Base-by-base conservation (phyloP, 2,329 filamentous ascomycete species). In the Teratosphaeria zuluensis region DNA sequence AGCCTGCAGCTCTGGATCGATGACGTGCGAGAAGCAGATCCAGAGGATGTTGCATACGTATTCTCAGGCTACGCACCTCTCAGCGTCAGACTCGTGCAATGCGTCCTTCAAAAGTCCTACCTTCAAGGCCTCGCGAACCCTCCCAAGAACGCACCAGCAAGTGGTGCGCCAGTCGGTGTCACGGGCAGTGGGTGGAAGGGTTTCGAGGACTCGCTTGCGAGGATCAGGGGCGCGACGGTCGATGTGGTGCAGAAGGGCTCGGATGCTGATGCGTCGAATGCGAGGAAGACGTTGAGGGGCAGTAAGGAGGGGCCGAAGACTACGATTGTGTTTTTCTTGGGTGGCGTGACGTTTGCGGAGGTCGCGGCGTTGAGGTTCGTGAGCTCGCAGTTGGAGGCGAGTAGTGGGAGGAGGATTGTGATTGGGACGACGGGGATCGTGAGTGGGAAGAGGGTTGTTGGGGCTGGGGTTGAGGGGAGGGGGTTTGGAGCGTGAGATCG, bases 21-120 rank as follows among this genome's bases (percentile, higher is more conserved):
- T 71, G 94, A 97, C 71, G 92, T 99, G 46, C 92, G 95, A 70
- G 94, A 99, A 73, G 86, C 94, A 60, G 88, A 95, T 53, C 94
- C 94, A 2, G 24, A 31, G 2, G 94, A 99, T 67, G 87, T 97
- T 61, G 88, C 92, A n/a, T 99, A 99, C 69, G 92, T 96, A 11
- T 99, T 97, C 75, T 95, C 90, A 63, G 95, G 94, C 56, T 99
- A 97, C 70, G 94, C 95, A 4, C 95, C 94, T 0, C 81, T 99
- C 12, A 95, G 90, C 52, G 84, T 97, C 57, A 86, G 94, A 16
- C 82, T 99, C 4, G 87, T 99, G 5, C 95, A 99, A 73, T 94
- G 90, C 70, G 83, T 97, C 55, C 76, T 99, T 54, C 92, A 97
- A 72, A 99, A 99, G 73, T 84, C 90, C 58, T 89, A 92, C 65